These are phyloP conservation scores for Xylona heveae DNA, from an alignment of 495 filamentous ascomycete genomes.

Conservation along the genomic window DNA sequence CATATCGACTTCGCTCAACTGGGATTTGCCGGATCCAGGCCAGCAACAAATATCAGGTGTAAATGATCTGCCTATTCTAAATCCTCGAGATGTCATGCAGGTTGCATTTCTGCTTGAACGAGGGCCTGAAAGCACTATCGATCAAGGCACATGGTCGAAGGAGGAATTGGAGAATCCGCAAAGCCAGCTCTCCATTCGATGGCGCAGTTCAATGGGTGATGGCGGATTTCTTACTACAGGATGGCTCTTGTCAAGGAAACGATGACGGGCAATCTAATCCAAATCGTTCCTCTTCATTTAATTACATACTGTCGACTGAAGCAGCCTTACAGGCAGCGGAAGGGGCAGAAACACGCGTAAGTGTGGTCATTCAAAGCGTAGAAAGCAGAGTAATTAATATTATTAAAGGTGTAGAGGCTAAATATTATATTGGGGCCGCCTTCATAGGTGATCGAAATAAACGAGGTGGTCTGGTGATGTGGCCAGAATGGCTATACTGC, in stretches of 20 bases:
- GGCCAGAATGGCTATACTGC: no score
- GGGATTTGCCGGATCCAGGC: conserved; percentile 23
- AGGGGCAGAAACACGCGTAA: background rate
- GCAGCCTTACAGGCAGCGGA: background rate
- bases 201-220: conserved; percentile 81
- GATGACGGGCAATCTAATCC: conserved; percentile 13
- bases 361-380: background rate
- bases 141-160: conserved; percentile 23
- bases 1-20: conserved; percentile 33
- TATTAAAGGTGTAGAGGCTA: background rate
- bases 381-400: background rate
- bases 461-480: background rate
- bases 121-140: conserved; percentile 25
- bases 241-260: conserved; percentile 44
- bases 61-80: conserved; percentile 42
- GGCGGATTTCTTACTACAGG: conserved; percentile 72
- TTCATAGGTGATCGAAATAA: background rate
- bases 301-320: background rate
- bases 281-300: background rate
- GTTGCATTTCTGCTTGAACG: conserved; percentile 76
- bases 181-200: conserved; percentile 63
- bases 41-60: conserved; percentile 8
- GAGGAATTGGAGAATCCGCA: conserved; percentile 35
- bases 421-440: background rate
- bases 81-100: conserved; percentile 73